Evolutionary conservation across 495 filamentous ascomycete species (phyloP).

Genomic region (Neurospora sp.): DNA sequence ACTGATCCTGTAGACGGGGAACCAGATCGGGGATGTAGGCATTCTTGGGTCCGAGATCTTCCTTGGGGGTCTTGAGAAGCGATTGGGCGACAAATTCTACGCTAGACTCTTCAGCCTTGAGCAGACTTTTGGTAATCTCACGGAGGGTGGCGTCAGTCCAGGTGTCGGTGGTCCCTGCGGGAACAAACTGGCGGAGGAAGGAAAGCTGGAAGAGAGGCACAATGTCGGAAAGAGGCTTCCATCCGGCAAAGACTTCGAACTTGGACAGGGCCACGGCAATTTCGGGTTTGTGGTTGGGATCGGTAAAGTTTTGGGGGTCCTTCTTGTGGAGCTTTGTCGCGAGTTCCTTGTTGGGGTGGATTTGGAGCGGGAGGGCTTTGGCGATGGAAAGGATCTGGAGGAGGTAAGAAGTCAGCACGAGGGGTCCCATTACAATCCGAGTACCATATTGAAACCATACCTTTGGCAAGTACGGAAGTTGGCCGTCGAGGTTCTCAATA

Average conservation of each 20-base stretch:
- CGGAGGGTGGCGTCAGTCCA: conserved; percentile 57
- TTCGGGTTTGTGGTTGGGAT: conserved; percentile 75
- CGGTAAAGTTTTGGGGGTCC: conserved; percentile 56
- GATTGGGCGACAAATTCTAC: conserved; percentile 41
- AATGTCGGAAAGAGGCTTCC: conserved; percentile 56
- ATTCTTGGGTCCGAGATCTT: conserved; percentile 17
- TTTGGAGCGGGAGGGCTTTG: conserved; percentile 73
- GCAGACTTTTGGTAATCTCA: conserved; percentile 44
- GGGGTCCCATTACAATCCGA: background rate
- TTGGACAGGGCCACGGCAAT: conserved; percentile 67
- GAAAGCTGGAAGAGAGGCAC: conserved; percentile 45
- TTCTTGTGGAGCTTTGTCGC: conserved; percentile 50
- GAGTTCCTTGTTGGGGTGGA: conserved; percentile 63
- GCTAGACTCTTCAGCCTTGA: conserved; percentile 41
- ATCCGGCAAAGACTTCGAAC: conserved; percentile 73
- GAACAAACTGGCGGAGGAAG: conserved; percentile 41
- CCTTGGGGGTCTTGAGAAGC: conserved; percentile 36
- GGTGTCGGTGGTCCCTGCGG: conserved; percentile 16
- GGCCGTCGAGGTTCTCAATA: conserved; percentile 50
- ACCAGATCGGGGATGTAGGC: conserved; percentile 53
- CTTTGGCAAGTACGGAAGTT: conserved; percentile 70
- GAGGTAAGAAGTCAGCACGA: background rate
- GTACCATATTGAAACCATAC: conserved; percentile 17
- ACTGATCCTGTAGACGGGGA: conserved; percentile 54
- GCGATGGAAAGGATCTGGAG: conserved; percentile 59